Base-by-base conservation (phyloP, 352 stramenopile genomes). In the Globisporangium cylindrosporum region DNA sequence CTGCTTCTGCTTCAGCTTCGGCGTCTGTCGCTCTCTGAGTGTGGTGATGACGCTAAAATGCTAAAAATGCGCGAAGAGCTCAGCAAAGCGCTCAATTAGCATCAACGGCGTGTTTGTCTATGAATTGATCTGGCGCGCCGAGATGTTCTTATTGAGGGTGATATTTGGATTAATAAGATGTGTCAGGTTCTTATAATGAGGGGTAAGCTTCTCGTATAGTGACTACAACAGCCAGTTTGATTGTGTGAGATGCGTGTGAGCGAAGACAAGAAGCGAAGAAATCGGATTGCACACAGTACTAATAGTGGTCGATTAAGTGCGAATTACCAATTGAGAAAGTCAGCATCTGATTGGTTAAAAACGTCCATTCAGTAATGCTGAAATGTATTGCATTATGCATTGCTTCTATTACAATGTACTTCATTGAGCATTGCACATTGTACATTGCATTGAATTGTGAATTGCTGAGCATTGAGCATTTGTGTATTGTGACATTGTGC, bases 171-270 rank as follows among this genome's bases (percentile, higher is more conserved):
- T 0, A 14, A 36, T 58, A 58, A 12, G 12, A 36, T 9, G 1
- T 2, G 12, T 20, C 14, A 6, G 14, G 24, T 6, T 3, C 18
- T 12, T 54, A 62, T 29, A 27, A 0, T 5, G 1, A 61, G 56
- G 32, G 56, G 20, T 43, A 62, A 49, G 12, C 6, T 29, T 8
- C 9, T 27, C 12, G 20, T 10, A 43, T 61, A 27, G 56, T 48
- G 56, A 43, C 53, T 10, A 20, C 20, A 20, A 14, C 51, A 64
- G 59, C 59, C 60, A 66, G 41, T 66, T 43, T 58, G 22, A n/a
- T 55, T 49, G 18, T 24, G 43, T 38, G 53, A n/a, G 53, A 58
- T 27, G 41, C n/a, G 41, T 22, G 29, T 32, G 29, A 18, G 41
- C 41, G 15, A 57, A 58, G 58, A 55, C 27, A 55, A 38, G 46